phyloP scores from a whole-genome alignment of 1,139 yeast genomes.

The Schizosaccharomyces versatilis region DNA sequence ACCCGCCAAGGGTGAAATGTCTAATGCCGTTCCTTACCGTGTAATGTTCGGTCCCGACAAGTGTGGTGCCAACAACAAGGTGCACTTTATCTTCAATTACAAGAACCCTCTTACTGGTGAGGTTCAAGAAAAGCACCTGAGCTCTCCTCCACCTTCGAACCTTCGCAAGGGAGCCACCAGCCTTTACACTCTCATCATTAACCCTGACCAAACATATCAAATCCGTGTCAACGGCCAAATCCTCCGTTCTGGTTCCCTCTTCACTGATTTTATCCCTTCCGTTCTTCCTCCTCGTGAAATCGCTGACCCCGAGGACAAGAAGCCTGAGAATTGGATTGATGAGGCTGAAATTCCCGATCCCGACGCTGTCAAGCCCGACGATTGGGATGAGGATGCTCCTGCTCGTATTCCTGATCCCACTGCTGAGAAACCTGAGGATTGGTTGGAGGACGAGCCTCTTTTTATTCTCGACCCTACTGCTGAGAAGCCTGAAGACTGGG shows the following conservation, averaged over 20 bases:
- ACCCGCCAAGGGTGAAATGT: constrained; percentile 27
- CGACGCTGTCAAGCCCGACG: constrained; percentile 42
- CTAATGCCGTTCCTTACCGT: constrained; percentile 48
- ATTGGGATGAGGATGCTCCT: constrained; percentile 56
- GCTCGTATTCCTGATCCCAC: constrained; percentile 40
- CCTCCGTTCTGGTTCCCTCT: constrained; percentile 44
- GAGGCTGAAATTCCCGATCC: constrained; percentile 45
- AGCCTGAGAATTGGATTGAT: constrained; percentile 73
- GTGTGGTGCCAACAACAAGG: constrained; percentile 61
- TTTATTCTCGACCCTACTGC: constrained; percentile 47
- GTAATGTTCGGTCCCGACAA: constrained; percentile 89
- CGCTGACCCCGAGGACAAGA: constrained; percentile 35
- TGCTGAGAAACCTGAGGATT: constrained; percentile 46
- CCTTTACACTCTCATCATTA: constrained; percentile 55
- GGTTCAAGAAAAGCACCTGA: constrained; percentile 46
- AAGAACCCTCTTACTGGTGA: constrained; percentile 33
- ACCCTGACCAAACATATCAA: constrained; percentile 44
- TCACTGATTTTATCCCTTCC: constrained; percentile 38
- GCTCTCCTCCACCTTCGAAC: constrained; percentile 45
- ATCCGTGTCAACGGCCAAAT: constrained; percentile 63
- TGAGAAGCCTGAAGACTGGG: constrained; percentile 53
- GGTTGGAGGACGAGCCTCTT: constrained; percentile 47
- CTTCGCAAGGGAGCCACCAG: constrained; percentile 32
- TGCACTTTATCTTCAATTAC: constrained; percentile 51
- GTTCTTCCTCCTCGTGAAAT: constrained; percentile 43